These are phyloP conservation scores for Solanum sejunctum DNA, from an alignment of 257 asterid genomes.

Conservation along the genomic window DNA sequence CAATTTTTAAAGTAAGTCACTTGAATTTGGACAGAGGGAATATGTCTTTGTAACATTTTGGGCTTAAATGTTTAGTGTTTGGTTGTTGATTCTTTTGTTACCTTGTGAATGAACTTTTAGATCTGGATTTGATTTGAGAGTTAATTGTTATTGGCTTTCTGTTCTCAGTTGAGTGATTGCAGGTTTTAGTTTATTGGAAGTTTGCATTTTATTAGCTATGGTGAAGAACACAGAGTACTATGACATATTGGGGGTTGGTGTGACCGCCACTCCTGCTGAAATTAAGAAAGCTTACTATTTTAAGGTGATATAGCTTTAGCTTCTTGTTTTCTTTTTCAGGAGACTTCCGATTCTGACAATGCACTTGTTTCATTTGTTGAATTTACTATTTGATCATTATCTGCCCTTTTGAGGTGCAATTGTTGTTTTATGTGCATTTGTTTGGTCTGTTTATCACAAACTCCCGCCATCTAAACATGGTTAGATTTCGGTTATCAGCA, in stretches of 20 bases:
- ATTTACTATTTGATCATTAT: neutral
- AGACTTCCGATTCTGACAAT: neutral
- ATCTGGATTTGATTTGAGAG: neutral
- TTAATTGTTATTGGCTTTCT: neutral
- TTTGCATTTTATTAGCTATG: slow-evolving; percentile 19
- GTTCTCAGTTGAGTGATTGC: neutral
- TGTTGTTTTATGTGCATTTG: neutral
- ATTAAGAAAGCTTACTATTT: slow-evolving; percentile 67
- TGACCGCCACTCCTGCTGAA: slow-evolving; percentile 50
- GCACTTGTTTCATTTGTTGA: neutral
- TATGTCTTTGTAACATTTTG: neutral
- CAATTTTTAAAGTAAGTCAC: neutral
- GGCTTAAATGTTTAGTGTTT: neutral
- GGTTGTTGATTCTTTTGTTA: neutral
- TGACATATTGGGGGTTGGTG: slow-evolving; percentile 54
- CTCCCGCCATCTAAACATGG: neutral
- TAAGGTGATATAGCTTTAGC: slow-evolving; percentile 31
- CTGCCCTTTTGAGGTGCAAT: neutral
- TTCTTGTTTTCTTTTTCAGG: neutral
- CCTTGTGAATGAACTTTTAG: neutral
- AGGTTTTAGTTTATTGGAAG: neutral
- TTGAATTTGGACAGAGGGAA: neutral
- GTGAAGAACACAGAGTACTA: slow-evolving; percentile 64
- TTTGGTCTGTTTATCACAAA: neutral
- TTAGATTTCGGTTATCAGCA: neutral